phyloP scores from a whole-genome alignment of 331 rosid species.

The Cydonia oblonga region DNA sequence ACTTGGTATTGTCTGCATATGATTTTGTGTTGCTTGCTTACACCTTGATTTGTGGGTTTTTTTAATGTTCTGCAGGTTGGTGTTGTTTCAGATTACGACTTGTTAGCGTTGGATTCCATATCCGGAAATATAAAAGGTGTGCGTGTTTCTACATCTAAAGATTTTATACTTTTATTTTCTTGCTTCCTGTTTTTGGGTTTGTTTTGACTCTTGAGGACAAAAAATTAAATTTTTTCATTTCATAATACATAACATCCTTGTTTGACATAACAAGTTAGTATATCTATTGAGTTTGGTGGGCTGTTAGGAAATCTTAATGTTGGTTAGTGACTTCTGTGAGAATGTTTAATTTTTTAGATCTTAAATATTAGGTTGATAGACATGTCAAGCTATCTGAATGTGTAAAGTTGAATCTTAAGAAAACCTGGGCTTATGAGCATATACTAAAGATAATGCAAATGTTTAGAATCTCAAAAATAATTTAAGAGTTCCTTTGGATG shows the following conservation, averaged over 20 bases:
- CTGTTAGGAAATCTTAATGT: background rate
- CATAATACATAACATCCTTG: background rate
- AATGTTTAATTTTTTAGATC: background rate
- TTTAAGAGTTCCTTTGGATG: background rate
- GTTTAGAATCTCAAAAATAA: background rate
- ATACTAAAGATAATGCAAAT: background rate
- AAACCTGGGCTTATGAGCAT: background rate
- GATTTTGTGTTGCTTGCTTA: constrained; percentile 10
- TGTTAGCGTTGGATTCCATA: constrained; percentile 72
- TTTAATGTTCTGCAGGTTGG: constrained; percentile 53
- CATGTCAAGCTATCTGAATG: background rate
- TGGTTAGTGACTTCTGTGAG: background rate
- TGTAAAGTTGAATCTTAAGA: background rate
- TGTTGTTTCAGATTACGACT: constrained; percentile 86
- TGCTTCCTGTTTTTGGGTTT: background rate
- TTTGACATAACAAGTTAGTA: background rate
- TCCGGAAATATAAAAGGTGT: constrained; percentile 43
- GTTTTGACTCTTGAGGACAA: background rate
- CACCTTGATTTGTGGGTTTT: background rate
- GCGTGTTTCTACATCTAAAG: background rate
- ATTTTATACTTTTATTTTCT: background rate
- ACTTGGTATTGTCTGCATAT: background rate
- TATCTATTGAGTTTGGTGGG: background rate
- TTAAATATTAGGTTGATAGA: background rate
- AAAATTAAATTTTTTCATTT: background rate